Evolutionary conservation across 768 basidiomycete genomes (phyloP).

Genomic region (Termitomyces sp.): DNA sequence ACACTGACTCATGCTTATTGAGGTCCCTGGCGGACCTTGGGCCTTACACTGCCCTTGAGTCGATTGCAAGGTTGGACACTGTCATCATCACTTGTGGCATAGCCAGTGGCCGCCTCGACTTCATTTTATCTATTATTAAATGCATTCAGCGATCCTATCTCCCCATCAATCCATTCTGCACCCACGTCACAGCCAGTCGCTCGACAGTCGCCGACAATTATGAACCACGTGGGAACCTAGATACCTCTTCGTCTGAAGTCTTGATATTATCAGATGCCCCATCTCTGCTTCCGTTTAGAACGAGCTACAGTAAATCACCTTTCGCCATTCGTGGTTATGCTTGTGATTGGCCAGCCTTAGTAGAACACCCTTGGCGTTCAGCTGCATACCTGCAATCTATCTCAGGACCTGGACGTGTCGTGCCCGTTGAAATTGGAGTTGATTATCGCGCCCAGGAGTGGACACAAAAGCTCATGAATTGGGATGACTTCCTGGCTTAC

Average conservation of each 20-base stretch:
- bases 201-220: neutral
- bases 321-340: constrained; percentile 73
- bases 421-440: constrained; percentile 86
- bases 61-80: constrained; percentile 65
- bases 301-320: constrained; percentile 41
- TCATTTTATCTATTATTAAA: constrained; percentile 61
- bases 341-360: constrained; percentile 75
- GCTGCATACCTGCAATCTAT: constrained; percentile 62
- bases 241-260: constrained; percentile 28
- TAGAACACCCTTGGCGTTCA: constrained; percentile 65
- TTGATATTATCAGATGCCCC: constrained; percentile 45
- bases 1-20: constrained; percentile 73
- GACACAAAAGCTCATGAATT: constrained; percentile 75
- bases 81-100: constrained; percentile 85
- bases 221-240: constrained; percentile 1
- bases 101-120: constrained; percentile 53
- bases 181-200: neutral
- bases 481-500: constrained; percentile 68
- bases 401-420: constrained; percentile 77
- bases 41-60: constrained; percentile 28
- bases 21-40: constrained; percentile 39
- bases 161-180: neutral
- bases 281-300: constrained; percentile 54
- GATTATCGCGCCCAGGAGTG: constrained; percentile 82
- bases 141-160: constrained; percentile 46